Conservation (phyloP, 495 filamentous ascomycete genomes). For the Choiromyces venosus region DNA sequence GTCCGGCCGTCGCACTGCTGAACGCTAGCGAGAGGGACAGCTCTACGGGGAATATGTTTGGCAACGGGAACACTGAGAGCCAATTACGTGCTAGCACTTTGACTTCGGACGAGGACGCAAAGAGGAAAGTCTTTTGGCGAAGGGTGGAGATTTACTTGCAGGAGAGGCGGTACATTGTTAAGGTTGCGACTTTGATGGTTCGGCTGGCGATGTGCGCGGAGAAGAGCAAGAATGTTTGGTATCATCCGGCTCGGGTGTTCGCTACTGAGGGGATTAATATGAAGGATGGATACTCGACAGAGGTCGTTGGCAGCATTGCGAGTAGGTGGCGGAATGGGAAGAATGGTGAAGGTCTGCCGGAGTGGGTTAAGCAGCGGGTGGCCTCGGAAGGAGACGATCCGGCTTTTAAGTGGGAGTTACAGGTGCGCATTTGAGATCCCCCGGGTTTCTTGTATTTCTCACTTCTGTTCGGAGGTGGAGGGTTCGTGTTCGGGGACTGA, state of each 20-base stretch:
- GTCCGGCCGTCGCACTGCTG: slow-evolving; percentile 41
- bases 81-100: slow-evolving; percentile 6
- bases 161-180: slow-evolving; percentile 41
- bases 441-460: background rate
- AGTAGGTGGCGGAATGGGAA: slow-evolving; percentile 33
- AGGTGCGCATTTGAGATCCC: slow-evolving; percentile 20
- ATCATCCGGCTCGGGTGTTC: slow-evolving; percentile 33
- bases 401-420: slow-evolving; percentile 40
- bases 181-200: slow-evolving; percentile 35
- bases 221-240: slow-evolving; percentile 37
- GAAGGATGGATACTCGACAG: slow-evolving; percentile 36
- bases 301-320: slow-evolving; percentile 31
- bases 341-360: slow-evolving; percentile 23
- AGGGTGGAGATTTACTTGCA: slow-evolving; percentile 38
- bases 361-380: slow-evolving; percentile 26
- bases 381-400: slow-evolving; percentile 32
- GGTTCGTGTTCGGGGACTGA: slow-evolving; percentile 5
- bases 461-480: background rate
- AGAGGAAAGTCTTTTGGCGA: slow-evolving; percentile 31
- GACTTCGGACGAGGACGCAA: slow-evolving; percentile 23
- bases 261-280: slow-evolving; percentile 26
- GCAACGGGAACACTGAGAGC: slow-evolving; percentile 11
- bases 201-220: slow-evolving; percentile 32
- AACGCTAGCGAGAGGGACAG: slow-evolving; percentile 15
- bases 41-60: slow-evolving; percentile 19